Evolutionary conservation across 345 rosid genomes (phyloP), one percentile per base, ranked within the genome.

Genomic region (Euphorbia pulcherrima): DNA sequence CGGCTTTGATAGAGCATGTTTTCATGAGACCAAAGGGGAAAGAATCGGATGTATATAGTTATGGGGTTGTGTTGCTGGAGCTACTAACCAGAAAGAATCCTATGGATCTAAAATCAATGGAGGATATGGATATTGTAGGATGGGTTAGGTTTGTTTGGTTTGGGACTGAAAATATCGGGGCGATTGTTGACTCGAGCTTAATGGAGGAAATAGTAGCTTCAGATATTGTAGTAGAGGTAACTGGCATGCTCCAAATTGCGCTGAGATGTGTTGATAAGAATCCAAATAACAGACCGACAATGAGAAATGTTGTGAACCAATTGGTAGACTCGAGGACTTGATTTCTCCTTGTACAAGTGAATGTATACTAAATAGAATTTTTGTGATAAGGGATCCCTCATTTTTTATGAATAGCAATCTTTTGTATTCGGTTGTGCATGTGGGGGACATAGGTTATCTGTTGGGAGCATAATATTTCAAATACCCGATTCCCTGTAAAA

Each of bases 241-340:
- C 46, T 17, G 65, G 76, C 48, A 77, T 84, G 75, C 58, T 86
- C 53, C 70, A 67, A 62, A 60, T 85, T 57, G 91, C 91, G 60
- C 35, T 88, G 78, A 79, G 79, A 67, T 92, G 98, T 50, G 83
- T 85, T 11, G 87, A 90, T 46, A 72, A 72, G 52, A 89, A 85
- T 13, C 90, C 92, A 1, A 64, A 71, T 47, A 77, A 40, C 57
- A 83, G 98, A 71, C 95, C 91, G 1, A 74, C 80, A 29, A 92
- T 82, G 92, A 85, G 84, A 79, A 81, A 85, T 40, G 98, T 79
- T 29, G 91, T 88, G 46, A 90, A 76, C 69, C 80, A 71, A 69
- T 70, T 92, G 72, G 17, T 72, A 10, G 67, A 63, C 63, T 35
- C 47, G 66, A 59, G 39, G 26, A 7, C 44, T 7, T 62, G 50